Conservation (phyloP, 768 basidiomycete species). For the Boletus rubropictus region DNA sequence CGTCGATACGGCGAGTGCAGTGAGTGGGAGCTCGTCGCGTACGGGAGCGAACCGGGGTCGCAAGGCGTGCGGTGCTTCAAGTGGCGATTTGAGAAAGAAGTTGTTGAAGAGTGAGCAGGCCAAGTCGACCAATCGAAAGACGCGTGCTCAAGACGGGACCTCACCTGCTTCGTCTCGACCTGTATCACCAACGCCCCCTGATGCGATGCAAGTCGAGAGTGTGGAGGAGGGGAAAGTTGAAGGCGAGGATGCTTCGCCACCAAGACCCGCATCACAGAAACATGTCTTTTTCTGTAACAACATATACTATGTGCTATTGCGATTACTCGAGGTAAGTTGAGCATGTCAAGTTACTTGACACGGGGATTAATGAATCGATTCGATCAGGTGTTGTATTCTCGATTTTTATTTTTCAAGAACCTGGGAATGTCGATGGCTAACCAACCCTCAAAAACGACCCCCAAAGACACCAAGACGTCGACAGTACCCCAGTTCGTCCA, state of each 20-base stretch:
- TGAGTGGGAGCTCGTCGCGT: constrained; percentile 24
- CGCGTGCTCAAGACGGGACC: constrained; percentile 46
- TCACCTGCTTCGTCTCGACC: constrained; percentile 55
- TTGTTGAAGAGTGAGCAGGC: constrained; percentile 79
- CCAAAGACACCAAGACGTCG: constrained; percentile 29
- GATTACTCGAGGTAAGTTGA: constrained; percentile 73
- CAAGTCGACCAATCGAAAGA: constrained; percentile 59
- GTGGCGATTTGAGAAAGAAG: constrained; percentile 73
- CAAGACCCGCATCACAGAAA: constrained; percentile 38
- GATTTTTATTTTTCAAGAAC: constrained; percentile 75
- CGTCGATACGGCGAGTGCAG: constrained; percentile 29
- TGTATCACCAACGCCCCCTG: constrained; percentile 54
- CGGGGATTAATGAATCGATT: not conserved
- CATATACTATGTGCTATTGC: constrained; percentile 77
- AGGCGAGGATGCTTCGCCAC: constrained; percentile 15
- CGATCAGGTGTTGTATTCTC: constrained; percentile 70
- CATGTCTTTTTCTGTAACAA: constrained; percentile 85
- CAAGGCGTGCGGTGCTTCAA: constrained; percentile 36
- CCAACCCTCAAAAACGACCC: constrained; percentile 16
- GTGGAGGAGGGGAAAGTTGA: constrained; percentile 26
- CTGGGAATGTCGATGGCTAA: constrained; percentile 47
- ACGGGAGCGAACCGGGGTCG: constrained; percentile 38
- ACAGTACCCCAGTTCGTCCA: constrained; percentile 24
- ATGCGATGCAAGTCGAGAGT: constrained; percentile 34
- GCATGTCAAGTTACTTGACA: not conserved